Conservation (phyloP, 495 filamentous ascomycete species). For the Neurospora sp. region DNA sequence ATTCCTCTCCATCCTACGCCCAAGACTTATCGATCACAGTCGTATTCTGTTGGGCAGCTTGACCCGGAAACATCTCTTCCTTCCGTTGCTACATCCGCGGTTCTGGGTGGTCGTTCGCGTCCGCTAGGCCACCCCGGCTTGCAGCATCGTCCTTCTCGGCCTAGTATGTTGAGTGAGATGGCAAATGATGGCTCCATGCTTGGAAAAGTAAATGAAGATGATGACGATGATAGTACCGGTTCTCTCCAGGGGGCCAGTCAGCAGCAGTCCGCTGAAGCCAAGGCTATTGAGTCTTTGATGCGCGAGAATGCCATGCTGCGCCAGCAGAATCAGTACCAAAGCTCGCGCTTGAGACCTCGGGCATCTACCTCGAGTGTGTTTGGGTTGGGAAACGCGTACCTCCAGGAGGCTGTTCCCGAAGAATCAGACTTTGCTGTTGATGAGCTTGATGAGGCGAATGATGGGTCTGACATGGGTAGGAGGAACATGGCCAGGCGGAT, state of each 20-base stretch:
- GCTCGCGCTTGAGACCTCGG: slow-evolving; percentile 50
- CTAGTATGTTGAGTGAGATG: slow-evolving; percentile 75
- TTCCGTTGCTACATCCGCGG: slow-evolving; percentile 30
- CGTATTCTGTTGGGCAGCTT: slow-evolving; percentile 89
- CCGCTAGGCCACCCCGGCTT: slow-evolving; percentile 49
- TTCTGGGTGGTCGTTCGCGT: slow-evolving; percentile 44
- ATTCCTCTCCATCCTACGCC: slow-evolving; percentile 87
- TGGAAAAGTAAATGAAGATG: slow-evolving; percentile 71
- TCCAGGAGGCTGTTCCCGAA: slow-evolving; percentile 57
- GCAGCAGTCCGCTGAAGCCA: slow-evolving; percentile 50
- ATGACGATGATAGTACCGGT: slow-evolving; percentile 56
- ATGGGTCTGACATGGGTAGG: slow-evolving; percentile 45
- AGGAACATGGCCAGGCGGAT: slow-evolving; percentile 44
- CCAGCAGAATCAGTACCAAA: slow-evolving; percentile 54
- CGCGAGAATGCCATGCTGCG: slow-evolving; percentile 64
- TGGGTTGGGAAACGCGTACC: slow-evolving; percentile 47
- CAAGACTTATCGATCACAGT: slow-evolving; percentile 90
- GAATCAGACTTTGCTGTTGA: slow-evolving; percentile 63
- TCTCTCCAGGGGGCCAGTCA: slow-evolving; percentile 36
- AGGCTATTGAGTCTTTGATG: slow-evolving; percentile 63
- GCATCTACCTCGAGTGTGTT: slow-evolving; percentile 44
- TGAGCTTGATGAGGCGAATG: slow-evolving; percentile 55
- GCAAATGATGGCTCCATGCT: slow-evolving; percentile 60
- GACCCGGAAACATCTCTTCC: slow-evolving; percentile 57
- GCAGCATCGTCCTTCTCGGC: slow-evolving; percentile 74